These are phyloP conservation scores for Saitozyma podzolica DNA, from an alignment of 768 basidiomycete genomes.

Conservation along the genomic window DNA sequence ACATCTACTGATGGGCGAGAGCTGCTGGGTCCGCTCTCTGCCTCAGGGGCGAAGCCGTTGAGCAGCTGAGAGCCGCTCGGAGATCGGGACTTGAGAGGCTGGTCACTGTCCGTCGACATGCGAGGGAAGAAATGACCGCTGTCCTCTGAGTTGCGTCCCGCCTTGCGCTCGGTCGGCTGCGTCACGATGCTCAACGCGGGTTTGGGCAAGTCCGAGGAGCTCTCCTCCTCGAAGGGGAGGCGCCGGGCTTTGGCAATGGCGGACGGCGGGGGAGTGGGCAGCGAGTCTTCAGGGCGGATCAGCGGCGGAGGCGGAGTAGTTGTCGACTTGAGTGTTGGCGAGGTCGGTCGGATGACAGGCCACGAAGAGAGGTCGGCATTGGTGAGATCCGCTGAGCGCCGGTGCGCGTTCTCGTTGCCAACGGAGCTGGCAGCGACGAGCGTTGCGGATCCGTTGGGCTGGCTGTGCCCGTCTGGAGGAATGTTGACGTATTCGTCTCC, in stretches of 20 bases:
- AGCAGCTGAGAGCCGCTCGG: neutral
- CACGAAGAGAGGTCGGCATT: constrained; percentile 7
- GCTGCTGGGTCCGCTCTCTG: neutral
- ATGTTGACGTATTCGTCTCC: constrained; percentile 34
- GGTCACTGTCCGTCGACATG: constrained; percentile 8
- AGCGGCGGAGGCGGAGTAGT: neutral
- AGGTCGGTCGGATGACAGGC: constrained; percentile 17
- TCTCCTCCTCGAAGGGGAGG: neutral
- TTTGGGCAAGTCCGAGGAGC: neutral
- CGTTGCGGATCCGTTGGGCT: constrained; percentile 1
- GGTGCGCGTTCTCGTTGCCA: constrained; percentile 27
- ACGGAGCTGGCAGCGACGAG: neutral
- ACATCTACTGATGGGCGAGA: neutral
- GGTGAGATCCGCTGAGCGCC: constrained; percentile 7
- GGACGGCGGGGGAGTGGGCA: constrained; percentile 4
- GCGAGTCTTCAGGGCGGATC: neutral
- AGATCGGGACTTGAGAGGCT: neutral
- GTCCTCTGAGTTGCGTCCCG: neutral
- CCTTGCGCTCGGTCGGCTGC: neutral
- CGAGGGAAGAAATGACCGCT: neutral
- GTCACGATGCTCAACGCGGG: constrained; percentile 2
- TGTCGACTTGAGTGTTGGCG: constrained; percentile 4
- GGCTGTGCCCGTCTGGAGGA: constrained; percentile 31
- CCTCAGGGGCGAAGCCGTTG: neutral
- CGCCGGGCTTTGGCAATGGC: constrained; percentile 2